Base-by-base conservation (phyloP, 2,329 filamentous ascomycete genomes). In the Penicillium sp. region DNA sequence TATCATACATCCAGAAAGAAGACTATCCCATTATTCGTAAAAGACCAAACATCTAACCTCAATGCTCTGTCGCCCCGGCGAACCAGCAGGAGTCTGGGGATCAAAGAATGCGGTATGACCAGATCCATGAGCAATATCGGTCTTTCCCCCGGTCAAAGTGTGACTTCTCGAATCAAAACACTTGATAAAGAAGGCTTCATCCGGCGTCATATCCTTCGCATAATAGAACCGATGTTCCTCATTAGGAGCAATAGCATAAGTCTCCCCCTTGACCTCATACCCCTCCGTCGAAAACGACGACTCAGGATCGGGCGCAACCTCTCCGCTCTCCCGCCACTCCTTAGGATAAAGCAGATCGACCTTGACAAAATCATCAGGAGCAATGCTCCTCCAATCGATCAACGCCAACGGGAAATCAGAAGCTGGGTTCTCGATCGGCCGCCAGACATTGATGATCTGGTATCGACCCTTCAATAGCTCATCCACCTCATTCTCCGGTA, bases 401-500 rank as follows among this genome's bases (percentile, higher is more conserved):
- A 90, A 84, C 0, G 84, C 86, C 1, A 91, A 78, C 1, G 89
- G 89, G 62, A 80, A 83, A 41, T 88, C 81, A 53, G 85, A 83
- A 7, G 89, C 80, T 2, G 86, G 83, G 34, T 77, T 76, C 29
- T 79, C 78, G 60, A 89, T 87, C 0, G 86, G 86, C 35, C 86
- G 78, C 86, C 86, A 89, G 14, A 89, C 85, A 58, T 89, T 89
- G 68, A 89, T 84, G 63, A 88, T 83, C 65, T 87, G 84, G 64
- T 82, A 87, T 5, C 86, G 78, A 7, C 79, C 78, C 52, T 78
- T 76, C 2, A 88, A 61, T 9, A 88, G 71, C 50, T 78, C 76
- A 27, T 85, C 82, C 0, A 79, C 82, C 61, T 86, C 83, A 1
- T 77, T 76, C 2, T 68, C 70, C 0, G 80, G 75, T 0, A 87